Base-by-base conservation (phyloP, 1,139 yeast genomes). In the Zygoascus sp. region DNA sequence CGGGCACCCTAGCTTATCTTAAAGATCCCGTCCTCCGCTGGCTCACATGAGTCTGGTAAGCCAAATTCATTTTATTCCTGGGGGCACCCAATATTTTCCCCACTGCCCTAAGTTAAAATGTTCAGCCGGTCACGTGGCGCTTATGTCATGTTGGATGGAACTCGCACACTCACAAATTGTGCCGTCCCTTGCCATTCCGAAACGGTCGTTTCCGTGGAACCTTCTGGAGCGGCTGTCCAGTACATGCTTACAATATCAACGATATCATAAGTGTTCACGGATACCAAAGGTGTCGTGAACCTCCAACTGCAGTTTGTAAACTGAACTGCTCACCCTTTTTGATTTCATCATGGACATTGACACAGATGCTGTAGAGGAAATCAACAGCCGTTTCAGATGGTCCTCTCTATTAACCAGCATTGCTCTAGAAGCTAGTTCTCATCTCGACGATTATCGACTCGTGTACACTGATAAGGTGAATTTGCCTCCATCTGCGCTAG, bases 401-500 rank as follows among this genome's bases (percentile, higher is more conserved):
- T 23, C 40, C 5, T 22, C 32, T 28, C 45, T 16, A 6, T 27
- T 42, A 3, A 22, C 15, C 11, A n/a, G 34, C 25, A 15, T 30
- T 17, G 10, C 21, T 36, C 11, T 42, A 10, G 38, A 23, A 3
- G 23, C 25, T 17, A 40, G 16, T 21, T n/a, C n/a, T 21, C 32
- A 16, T 16, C 13, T 11, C 19, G 36, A n/a, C 25, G 45, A 42
- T 21, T 42, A 42, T 21, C 21, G 45, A 22, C 22, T 43, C 5
- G 25, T 41, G n/a, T 42, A 50, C 25, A 51, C 63, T 8, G 67
- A 64, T 48, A 66, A 65, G 50, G 53, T 67, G 30, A 50, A 56
- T 6, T 54, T 67, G 17, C 70, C 71, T 0, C 56, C 64, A 22
- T 53, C 62, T 1, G 59, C 57, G 2, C 56, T 67, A 3, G 57